These are phyloP conservation scores for Boletus rubescentipes DNA, from an alignment of 768 basidiomycete genomes.

Conservation along the genomic window DNA sequence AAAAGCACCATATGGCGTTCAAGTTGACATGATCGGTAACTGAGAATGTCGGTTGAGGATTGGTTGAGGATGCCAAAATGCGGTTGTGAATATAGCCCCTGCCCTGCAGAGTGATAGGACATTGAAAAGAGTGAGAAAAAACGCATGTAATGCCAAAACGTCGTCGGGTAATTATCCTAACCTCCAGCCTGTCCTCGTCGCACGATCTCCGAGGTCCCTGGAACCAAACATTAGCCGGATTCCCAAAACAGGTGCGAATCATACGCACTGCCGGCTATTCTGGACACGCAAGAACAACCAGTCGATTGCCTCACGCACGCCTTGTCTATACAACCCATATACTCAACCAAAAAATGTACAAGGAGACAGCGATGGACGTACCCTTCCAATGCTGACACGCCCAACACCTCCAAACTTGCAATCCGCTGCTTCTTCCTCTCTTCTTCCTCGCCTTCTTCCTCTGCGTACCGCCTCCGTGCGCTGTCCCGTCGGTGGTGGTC, in stretches of 20 bases:
- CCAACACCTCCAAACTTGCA: slow-evolving; percentile 86
- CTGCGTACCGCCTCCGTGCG: slow-evolving; percentile 53
- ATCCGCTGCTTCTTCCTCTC: slow-evolving; percentile 52
- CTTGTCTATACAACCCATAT: slow-evolving; percentile 54
- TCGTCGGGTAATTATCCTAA: neutral
- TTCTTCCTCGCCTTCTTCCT: slow-evolving; percentile 45
- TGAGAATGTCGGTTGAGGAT: too few relatives aligned
- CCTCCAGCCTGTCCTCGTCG: slow-evolving; percentile 11
- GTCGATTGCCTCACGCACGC: slow-evolving; percentile 86
- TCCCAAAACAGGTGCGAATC: neutral
- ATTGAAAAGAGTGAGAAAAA: too few relatives aligned
- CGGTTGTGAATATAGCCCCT: slow-evolving; percentile 7
- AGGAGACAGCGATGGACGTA: slow-evolving; percentile 33
- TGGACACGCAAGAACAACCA: slow-evolving; percentile 95
- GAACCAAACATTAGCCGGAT: neutral
- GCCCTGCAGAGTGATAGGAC: neutral
- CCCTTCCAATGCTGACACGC: slow-evolving; percentile 90
- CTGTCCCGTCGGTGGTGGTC: slow-evolving; percentile 73
- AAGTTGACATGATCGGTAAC: too few relatives aligned
- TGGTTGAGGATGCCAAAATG: neutral
- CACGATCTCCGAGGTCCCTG: slow-evolving; percentile 22
- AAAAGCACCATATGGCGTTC: too few relatives aligned
- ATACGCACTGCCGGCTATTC: slow-evolving; percentile 68
- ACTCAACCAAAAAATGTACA: neutral
- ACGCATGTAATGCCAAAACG: neutral